Conservation (phyloP, 2,329 filamentous ascomycete genomes). For the Albifimbria verrucaria region DNA sequence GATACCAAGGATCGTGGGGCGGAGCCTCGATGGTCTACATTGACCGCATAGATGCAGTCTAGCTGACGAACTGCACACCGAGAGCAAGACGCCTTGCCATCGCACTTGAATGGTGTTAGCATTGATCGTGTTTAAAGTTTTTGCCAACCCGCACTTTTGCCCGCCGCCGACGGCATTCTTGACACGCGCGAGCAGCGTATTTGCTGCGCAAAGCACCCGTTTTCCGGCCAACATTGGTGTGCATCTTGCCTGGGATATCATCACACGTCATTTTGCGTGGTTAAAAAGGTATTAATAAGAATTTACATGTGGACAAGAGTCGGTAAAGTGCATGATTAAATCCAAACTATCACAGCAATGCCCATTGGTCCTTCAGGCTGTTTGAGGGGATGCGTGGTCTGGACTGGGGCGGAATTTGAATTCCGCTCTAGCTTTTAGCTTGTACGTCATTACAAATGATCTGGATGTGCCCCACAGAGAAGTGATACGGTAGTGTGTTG, state of each 20-base stretch:
- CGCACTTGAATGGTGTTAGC: background rate
- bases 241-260: background rate
- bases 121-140: background rate
- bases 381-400: background rate
- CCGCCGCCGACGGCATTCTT: background rate
- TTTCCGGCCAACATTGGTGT: background rate
- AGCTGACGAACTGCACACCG: background rate
- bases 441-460: background rate
- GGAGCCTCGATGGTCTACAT: background rate
- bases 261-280: background rate
- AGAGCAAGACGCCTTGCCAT: background rate
- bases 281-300: background rate
- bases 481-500: background rate
- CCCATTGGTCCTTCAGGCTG: too few species aligned
- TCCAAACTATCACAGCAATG: too few species aligned
- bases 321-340: background rate
- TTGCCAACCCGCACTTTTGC: background rate
- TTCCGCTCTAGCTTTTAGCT: background rate
- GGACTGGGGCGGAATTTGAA: background rate
- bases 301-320: background rate
- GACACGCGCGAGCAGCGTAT: background rate
- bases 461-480: background rate
- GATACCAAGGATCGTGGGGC: background rate
- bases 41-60: background rate
- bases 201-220: background rate